Base-by-base conservation (phyloP, 345 rosid species). In the Citrus medica region DNA sequence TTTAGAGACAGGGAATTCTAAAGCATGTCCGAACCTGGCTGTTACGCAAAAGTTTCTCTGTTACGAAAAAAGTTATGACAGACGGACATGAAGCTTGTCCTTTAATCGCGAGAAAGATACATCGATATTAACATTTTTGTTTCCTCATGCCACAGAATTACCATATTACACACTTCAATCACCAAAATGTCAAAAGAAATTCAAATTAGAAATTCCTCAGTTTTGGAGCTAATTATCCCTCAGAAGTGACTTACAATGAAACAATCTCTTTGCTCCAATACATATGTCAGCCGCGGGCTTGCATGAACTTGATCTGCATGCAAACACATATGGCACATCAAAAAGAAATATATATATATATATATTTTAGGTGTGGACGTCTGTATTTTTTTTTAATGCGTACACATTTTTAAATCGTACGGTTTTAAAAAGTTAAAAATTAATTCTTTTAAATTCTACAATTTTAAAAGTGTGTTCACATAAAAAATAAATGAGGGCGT, bases 391-490 rank as follows among this genome's bases (percentile, higher is more conserved):
- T 33, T 33, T 33, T 32, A 32, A 32, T 32, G 33, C 5, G 33
- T 0, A 32, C 0, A 32, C 0, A 4, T 0, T 4, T 32, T 32
- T 33, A 5, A 33, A 5, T 0, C 1, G 6, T 33, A 1, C 1
- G 35, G 35, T 33, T 33, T 33, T 4, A 33, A 33, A 33, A 4
- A 33, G 35, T 33, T 33, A 33, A 33, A 33, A 33, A 4, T 0
- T 33, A 33, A 33, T 1, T 33, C 33, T 33, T 1, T 33, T 33
- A 33, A 33, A 33, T 4, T 33, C 0, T 0, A 5, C 6, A 0
- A 0, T 33, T 5, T 33, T 33, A 32, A 33, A 33, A 33, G 6
- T 33, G 1, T 33, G 7, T 5, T 1, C 0, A 7, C 37, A 6
- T 35, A 1, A 35, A 35, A 35, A 35, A 35, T 35, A 35, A 35